Evolutionary conservation across 2,329 filamentous ascomycete genomes (phyloP).

Genomic region (Delphinella strobiligena): DNA sequence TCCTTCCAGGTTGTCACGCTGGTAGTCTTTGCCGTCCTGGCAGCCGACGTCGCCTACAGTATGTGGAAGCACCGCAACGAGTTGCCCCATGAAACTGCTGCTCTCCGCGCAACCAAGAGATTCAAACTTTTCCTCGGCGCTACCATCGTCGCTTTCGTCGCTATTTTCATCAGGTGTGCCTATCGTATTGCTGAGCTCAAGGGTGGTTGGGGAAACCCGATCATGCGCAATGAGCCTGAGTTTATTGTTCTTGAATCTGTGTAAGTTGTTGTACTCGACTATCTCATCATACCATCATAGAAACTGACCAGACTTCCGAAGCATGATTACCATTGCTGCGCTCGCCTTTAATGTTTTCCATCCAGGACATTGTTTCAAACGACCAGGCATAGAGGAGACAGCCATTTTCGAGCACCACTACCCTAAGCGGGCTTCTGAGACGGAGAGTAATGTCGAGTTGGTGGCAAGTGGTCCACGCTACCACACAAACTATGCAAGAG

Average conservation of each 20-base stretch:
- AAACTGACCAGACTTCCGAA: background rate
- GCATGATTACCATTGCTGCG: conserved; percentile 13
- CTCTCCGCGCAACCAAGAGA: conserved; percentile 5
- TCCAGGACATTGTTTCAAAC: conserved; percentile 18
- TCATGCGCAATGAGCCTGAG: conserved; percentile 11
- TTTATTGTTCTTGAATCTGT: conserved; percentile 13
- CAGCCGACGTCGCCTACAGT: conserved; percentile 22
- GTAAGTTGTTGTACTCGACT: too few species aligned
- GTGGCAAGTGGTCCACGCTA: too few species aligned
- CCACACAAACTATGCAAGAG: too few species aligned
- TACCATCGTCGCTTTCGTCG: conserved; percentile 15
- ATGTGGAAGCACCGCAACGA: background rate
- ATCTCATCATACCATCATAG: too few species aligned
- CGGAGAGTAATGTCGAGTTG: too few species aligned
- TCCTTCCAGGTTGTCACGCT: conserved; percentile 44
- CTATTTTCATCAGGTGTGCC: conserved; percentile 17
- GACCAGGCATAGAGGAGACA: background rate
- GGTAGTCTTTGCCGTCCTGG: conserved; percentile 33
- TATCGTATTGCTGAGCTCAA: conserved; percentile 19
- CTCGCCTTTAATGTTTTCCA: conserved; percentile 20
- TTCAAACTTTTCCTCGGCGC: conserved; percentile 19
- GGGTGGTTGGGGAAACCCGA: conserved; percentile 11
- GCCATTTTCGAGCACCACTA: too few species aligned
- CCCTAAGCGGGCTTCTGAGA: too few species aligned
- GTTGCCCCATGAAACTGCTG: background rate